Evolutionary conservation across 1,284 basidiomycete genomes (phyloP).

Genomic region (Irpex lacteus): DNA sequence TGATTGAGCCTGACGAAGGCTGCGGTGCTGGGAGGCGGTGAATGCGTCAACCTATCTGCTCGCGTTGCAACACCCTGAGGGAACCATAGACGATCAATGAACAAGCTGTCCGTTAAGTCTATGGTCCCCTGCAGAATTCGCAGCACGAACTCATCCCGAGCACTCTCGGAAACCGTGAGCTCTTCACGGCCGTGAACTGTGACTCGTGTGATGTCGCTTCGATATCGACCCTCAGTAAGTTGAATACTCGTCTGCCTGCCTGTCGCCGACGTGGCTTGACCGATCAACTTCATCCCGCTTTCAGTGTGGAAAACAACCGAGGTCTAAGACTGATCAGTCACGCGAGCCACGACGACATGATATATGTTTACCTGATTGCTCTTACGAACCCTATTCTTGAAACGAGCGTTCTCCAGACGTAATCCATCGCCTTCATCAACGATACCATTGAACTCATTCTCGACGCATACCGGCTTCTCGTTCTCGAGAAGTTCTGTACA

Average conservation of each 20-base stretch:
- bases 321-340: conserved; percentile 1
- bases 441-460: conserved; percentile 11
- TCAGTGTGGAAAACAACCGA: background rate
- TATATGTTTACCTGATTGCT: conserved; percentile 5
- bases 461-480: conserved; percentile 1
- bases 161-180: conserved; percentile 13
- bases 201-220: conserved; percentile 11
- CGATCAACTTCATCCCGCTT: background rate
- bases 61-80: background rate
- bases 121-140: conserved; percentile 1
- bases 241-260: conserved; percentile 6
- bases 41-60: background rate
- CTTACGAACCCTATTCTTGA: conserved; percentile 7
- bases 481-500: conserved; percentile 6
- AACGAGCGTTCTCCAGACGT: conserved; percentile 7
- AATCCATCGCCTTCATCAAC: background rate
- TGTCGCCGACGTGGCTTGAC: conserved; percentile 2
- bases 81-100: conserved; percentile 15
- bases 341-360: background rate
- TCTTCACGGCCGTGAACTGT: conserved; percentile 16
- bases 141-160: conserved; percentile 14
- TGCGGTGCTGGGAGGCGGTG: background rate
- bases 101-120: background rate
- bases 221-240: conserved; percentile 2
- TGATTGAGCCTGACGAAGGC: conserved; percentile 7